Evolutionary conservation across 257 asterid genomes (phyloP), one percentile per base, ranked within the genome.

Genomic region (Lycium barbarum): DNA sequence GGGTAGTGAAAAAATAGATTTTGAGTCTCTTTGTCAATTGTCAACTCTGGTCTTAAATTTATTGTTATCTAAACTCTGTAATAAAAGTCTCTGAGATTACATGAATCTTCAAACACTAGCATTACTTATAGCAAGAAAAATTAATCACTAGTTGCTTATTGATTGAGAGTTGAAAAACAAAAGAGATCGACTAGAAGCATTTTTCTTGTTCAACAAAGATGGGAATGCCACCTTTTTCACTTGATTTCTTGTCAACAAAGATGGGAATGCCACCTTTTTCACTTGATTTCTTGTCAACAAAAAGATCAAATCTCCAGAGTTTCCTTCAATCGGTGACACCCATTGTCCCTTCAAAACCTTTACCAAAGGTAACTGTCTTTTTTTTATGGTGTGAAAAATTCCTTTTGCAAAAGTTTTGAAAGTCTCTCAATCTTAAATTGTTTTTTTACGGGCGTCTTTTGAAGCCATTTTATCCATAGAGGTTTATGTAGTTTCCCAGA

Each of bases 271-370:
- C 65, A 76, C 63, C 63, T 51, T 76, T 53, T 76, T 51, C 82
- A 53, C 65, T 76, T 76, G 63, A 76, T 53, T 51, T 76, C 82
- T 13, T 53, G 8, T 76, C 82, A 76, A 76, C 45, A 14, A 76
- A 7, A 76, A 76, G 47, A 26, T 86, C 87, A 57, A 88, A 88
- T 84, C 68, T 88, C 14, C 51, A 58, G 49, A 81, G 78, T 61
- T 82, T 88, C 22, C 84, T 88, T 58, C 61, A 35, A 57, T 88
- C 85, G 2, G 53, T 84, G 9, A 84, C 86, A 15, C 90, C 89
- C 17, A 4, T 81, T 66, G 86, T 88, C 43, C 68, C 87, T 57
- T 81, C 87, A 9, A 82, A 57, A 47, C 1, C 47, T 84, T 59
- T 86, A 20, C 51, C 86, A 14, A 49, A 47, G 89, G 90, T 88